A percentile compares a stretch with the other conserved stretches of the same genome.
phyloP scores from a whole-genome alignment of 768 basidiomycete genomes.

The Boletus pseudopeckii region DNA sequence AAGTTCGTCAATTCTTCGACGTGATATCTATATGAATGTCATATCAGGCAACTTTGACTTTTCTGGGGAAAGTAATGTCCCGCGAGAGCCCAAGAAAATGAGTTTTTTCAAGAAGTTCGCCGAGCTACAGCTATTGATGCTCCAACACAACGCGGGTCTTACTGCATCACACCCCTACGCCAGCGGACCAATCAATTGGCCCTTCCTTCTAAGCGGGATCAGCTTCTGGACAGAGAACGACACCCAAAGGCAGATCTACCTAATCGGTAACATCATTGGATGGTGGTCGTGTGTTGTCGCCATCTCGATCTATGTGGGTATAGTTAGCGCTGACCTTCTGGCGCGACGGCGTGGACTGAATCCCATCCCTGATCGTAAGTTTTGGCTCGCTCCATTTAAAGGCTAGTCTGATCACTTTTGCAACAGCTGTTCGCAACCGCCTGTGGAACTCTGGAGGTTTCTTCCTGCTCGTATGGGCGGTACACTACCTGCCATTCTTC shows the following conservation, averaged over 20 bases:
- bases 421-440: slow-evolving; percentile 82
- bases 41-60: slow-evolving; percentile 50
- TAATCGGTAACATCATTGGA: slow-evolving; percentile 89
- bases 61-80: slow-evolving; percentile 46
- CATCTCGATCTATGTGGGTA: slow-evolving; percentile 83
- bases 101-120: slow-evolving; percentile 94
- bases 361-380: slow-evolving; percentile 85
- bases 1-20: slow-evolving; percentile 26
- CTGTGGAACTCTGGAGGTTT: slow-evolving; percentile 95
- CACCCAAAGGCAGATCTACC: slow-evolving; percentile 87
- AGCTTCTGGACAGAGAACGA: slow-evolving; percentile 96
- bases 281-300: slow-evolving; percentile 94
- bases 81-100: slow-evolving; percentile 73
- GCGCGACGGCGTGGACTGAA: slow-evolving; percentile 82
- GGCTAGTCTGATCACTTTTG: slow-evolving; percentile 1
- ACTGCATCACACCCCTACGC: slow-evolving; percentile 98
- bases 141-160: slow-evolving; percentile 98
- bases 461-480: slow-evolving; percentile 92
- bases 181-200: slow-evolving; percentile 95
- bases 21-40: slow-evolving; percentile 23
- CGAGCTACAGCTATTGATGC: slow-evolving; percentile 91
- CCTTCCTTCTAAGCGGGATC: slow-evolving; percentile 93
- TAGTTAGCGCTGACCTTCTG: slow-evolving; percentile 84
- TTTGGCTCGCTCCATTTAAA: not conserved
- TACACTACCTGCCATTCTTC: slow-evolving; percentile 97